These are phyloP conservation scores for Talinum fruticosum DNA, from an alignment of 148 eudicot genomes.

Conservation along the genomic window DNA sequence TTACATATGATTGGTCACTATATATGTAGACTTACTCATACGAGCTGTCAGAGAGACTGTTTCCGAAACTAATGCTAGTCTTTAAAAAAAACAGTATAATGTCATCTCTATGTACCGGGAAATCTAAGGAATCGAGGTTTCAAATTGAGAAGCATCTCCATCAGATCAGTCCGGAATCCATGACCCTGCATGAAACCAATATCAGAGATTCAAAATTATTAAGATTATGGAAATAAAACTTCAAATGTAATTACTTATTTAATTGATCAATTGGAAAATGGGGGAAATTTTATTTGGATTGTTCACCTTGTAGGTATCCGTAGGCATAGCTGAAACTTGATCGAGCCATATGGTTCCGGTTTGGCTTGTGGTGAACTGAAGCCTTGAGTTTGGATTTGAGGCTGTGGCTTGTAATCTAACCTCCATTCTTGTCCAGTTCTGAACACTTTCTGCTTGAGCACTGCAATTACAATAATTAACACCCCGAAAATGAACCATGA, in stretches of 20 bases:
- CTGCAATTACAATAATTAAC: slow-evolving; percentile 22
- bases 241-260: too few species aligned
- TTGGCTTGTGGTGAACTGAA: slow-evolving; percentile 60
- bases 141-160: slow-evolving; percentile 61
- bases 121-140: slow-evolving; percentile 86
- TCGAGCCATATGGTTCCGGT: slow-evolving; percentile 79
- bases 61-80: not conserved
- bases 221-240: too few species aligned
- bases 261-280: not conserved
- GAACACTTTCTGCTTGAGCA: slow-evolving; percentile 36
- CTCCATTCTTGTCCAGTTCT: slow-evolving; percentile 62
- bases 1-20: too few species aligned
- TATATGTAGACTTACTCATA: too few species aligned
- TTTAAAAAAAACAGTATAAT: too few species aligned
- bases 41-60: not conserved
- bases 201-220: not conserved
- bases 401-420: slow-evolving; percentile 43
- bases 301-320: slow-evolving; percentile 60
- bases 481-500: too few species aligned
- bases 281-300: not conserved
- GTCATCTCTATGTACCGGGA: slow-evolving; percentile 50
- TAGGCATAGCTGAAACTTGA: slow-evolving; percentile 86
- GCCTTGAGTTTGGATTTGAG: slow-evolving; percentile 49
- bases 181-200: slow-evolving; percentile 52
- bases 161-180: slow-evolving; percentile 75